Evolutionary conservation across 2,329 filamentous ascomycete species (phyloP), one percentile per base, ranked within the genome.

Genomic region (Hypocreales sp.): DNA sequence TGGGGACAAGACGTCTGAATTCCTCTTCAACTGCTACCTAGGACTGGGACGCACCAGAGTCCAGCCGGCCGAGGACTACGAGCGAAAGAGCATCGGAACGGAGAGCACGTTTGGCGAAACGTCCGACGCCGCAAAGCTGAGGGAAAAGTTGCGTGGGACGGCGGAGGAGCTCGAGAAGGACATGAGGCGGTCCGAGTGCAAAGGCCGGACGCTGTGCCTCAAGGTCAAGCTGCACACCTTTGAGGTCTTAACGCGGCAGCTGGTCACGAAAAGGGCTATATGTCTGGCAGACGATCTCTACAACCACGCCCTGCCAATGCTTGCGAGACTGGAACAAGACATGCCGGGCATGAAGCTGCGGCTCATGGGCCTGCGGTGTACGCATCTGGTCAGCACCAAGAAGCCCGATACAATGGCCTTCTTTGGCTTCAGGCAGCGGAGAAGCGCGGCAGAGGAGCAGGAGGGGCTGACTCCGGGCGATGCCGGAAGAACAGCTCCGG

Each of bases 221-320:
- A 98, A 98, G 50, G 67, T 94, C 37, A 98, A 98, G 48, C 58
- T 95, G 7, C 82, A 94, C 47, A 93, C 84, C 0, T 98, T 87
- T 41, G 86, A 95, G 49, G 80, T 94, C 13, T 67, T 82, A 27
- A 92, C 86, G 0, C 66, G 90, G 18, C 90, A 98, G 46, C 67
- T 71, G 5, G 70, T 79, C 4, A 67, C 76, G 3, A 77, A 81
- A 0, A 79, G 75, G 37, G 73, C 84, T 0, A 64, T 94, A 2
- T 66, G 56, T 26, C 58, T 66, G 5, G 78, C 83, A 1, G 77
- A 87, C 22, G 90, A 98, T 40, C 55, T 98, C 4, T 95, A 87
- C 53, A 74, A 69, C 28, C 80, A 74, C 42, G 64, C 82, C 0
- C 48, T 93, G 2, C 86, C 84, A 0, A 90, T 98, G 61, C 56